Base-by-base conservation (phyloP, 345 rosid species). In the Heritiera fomes region DNA sequence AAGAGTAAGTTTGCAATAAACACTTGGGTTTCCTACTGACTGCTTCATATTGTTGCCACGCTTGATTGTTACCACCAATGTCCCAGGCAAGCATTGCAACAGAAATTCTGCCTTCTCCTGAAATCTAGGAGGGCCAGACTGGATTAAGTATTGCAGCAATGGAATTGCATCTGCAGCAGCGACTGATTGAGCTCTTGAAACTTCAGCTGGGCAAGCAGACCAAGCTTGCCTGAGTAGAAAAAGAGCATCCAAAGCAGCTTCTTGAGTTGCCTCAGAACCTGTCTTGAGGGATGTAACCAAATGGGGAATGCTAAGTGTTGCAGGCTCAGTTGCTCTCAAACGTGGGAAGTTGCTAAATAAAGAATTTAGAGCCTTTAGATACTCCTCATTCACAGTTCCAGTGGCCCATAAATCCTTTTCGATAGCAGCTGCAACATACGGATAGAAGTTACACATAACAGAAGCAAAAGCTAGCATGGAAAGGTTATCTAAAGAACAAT, bases 111-210 rank as follows among this genome's bases (percentile, higher is more conserved):
- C 89, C 89, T 97, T 97, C 89, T 97, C 99, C 87, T 97, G 99
- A 83, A 97, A 97, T 81, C 99, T 83, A 5, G 99, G 98, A 17
- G 99, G 99, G 76, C 98, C 98, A 71, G 99, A 94, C 85, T 94
- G 99, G 82, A 97, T 97, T 81, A 94, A 87, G 86, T 90, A 94
- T 76, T 97, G 98, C 68, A 97, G 87, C 84, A 97, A 85, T 28
- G 99, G 98, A 79, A 97, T 97, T 23, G 99, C 99, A 77, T 93
- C 99, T 38, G 99, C 98, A 56, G 99, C 98, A 15, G 98, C 98
- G 83, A 94, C 92, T n/a, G 98, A 94, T 49, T 97, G 99, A 69
- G 98, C 94, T 80, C 89, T 91, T 4, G 99, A 97, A 78, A 97
- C 94, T 83, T 97, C 98, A 28, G 98, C 97, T 10, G 98, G 93